These are phyloP conservation scores for Xylaria arbuscula DNA, from an alignment of 2,329 filamentous ascomycete species.

Conservation along the genomic window DNA sequence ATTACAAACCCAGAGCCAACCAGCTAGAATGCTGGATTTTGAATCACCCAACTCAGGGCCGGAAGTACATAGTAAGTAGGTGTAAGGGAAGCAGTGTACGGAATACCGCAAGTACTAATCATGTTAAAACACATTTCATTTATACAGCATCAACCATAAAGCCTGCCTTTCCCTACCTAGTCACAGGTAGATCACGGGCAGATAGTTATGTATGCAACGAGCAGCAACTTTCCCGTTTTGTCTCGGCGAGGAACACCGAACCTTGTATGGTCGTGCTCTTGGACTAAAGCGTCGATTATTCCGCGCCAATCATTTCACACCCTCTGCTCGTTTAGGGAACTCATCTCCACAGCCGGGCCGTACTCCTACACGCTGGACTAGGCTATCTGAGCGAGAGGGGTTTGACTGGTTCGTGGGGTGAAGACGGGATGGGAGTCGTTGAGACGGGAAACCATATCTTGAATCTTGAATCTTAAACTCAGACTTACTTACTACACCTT, in stretches of 20 bases:
- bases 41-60: background rate
- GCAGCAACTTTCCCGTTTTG: conserved; percentile 36
- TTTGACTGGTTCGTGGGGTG: conserved; percentile 34
- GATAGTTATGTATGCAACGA: conserved; percentile 1
- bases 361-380: conserved; percentile 33
- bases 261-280: conserved; percentile 33
- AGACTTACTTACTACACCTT: conserved; percentile 6
- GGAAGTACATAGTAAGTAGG: background rate
- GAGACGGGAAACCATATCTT: conserved; percentile 20
- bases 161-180: background rate
- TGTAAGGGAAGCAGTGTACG: conserved; percentile 2
- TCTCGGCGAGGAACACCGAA: conserved; percentile 38
- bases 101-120: background rate
- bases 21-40: background rate
- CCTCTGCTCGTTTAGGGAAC: conserved; percentile 25
- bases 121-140: conserved; percentile 12
- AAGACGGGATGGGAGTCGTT: conserved; percentile 23
- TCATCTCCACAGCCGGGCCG: conserved; percentile 36
- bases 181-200: background rate
- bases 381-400: conserved; percentile 35
- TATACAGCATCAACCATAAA: conserved; percentile 11
- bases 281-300: conserved; percentile 30
- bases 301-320: conserved; percentile 38
- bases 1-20: too few species aligned
- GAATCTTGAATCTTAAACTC: conserved; percentile 12